Evolutionary conservation across 345 rosid genomes (phyloP).

Genomic region (sweet orange (Citrus sinensis)): DNA sequence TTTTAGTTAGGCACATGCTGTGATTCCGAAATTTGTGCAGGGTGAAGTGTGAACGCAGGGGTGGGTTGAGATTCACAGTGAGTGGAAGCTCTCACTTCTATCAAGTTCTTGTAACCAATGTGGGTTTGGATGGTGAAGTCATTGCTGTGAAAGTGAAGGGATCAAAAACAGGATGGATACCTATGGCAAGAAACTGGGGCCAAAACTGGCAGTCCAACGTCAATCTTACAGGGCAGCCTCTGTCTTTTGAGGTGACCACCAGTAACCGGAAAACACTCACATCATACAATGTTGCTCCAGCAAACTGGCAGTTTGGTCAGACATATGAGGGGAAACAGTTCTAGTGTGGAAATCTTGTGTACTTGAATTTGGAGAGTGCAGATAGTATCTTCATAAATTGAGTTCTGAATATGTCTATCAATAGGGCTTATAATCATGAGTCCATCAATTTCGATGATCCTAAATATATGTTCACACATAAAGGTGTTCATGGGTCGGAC

Average conservation of each 20-base stretch:
- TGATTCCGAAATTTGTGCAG: conserved; percentile 25
- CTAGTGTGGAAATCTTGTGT: conserved; percentile 19
- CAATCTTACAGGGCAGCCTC: conserved; percentile 74
- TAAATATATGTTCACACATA: conserved; percentile 8
- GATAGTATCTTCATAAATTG: neutral
- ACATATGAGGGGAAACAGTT: conserved; percentile 82
- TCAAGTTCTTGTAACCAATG: conserved; percentile 77
- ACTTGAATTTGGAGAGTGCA: neutral
- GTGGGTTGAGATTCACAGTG: conserved; percentile 72
- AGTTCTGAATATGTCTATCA: neutral
- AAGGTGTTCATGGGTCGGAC: neutral
- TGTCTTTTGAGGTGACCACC: conserved; percentile 82
- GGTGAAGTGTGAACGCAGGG: conserved; percentile 68
- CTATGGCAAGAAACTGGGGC: conserved; percentile 97
- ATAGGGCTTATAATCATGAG: neutral
- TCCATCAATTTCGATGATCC: neutral
- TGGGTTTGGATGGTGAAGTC: conserved; percentile 77
- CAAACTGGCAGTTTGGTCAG: conserved; percentile 80
- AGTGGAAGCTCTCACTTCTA: conserved; percentile 68
- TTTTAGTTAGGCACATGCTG: neutral
- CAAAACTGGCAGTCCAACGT: conserved; percentile 77
- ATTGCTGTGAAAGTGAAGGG: conserved; percentile 87
- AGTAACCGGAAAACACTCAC: conserved; percentile 55
- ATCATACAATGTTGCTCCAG: conserved; percentile 80
- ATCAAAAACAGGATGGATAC: conserved; percentile 87